Evolutionary conservation across 2,329 filamentous ascomycete species (phyloP).

Genomic region (Fusarium bulbicola): DNA sequence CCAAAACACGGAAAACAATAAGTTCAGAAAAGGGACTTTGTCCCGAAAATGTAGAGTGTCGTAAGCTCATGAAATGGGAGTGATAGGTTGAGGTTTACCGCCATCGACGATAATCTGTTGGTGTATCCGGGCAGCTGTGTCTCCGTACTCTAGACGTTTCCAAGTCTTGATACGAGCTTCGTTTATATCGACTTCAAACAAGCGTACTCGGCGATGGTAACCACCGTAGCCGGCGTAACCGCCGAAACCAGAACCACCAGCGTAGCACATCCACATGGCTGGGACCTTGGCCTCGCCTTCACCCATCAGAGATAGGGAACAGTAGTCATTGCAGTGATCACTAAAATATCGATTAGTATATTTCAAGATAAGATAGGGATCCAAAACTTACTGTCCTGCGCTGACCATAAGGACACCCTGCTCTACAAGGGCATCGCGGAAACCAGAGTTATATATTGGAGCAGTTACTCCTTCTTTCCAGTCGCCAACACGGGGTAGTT

Average conservation of each 20-base stretch:
- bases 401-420: slow-evolving; percentile 87
- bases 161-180: slow-evolving; percentile 89
- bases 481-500: slow-evolving; percentile 69
- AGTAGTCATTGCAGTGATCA: slow-evolving; percentile 98
- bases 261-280: slow-evolving; percentile 97
- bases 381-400: slow-evolving; percentile 81
- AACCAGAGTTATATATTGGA: slow-evolving; percentile 89
- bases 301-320: slow-evolving; percentile 68
- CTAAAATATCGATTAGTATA: slow-evolving; percentile 46
- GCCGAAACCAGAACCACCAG: slow-evolving; percentile 88
- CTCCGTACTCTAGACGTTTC: slow-evolving; percentile 82
- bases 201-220: slow-evolving; percentile 82
- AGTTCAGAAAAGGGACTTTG: slow-evolving; percentile 1
- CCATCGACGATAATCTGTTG: slow-evolving; percentile 73
- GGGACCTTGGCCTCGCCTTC: slow-evolving; percentile 62
- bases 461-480: slow-evolving; percentile 89
- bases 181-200: slow-evolving; percentile 95
- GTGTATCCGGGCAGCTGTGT: slow-evolving; percentile 63
- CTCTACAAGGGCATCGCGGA: slow-evolving; percentile 87
- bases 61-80: slow-evolving; percentile 24
- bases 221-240: slow-evolving; percentile 93
- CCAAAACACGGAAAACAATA: slow-evolving; percentile 30
- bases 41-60: slow-evolving; percentile 7
- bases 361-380: neutral
- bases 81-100: slow-evolving; percentile 53